phyloP scores from a whole-genome alignment of 1,284 basidiomycete species.

The Trichosporon asahii region DNA sequence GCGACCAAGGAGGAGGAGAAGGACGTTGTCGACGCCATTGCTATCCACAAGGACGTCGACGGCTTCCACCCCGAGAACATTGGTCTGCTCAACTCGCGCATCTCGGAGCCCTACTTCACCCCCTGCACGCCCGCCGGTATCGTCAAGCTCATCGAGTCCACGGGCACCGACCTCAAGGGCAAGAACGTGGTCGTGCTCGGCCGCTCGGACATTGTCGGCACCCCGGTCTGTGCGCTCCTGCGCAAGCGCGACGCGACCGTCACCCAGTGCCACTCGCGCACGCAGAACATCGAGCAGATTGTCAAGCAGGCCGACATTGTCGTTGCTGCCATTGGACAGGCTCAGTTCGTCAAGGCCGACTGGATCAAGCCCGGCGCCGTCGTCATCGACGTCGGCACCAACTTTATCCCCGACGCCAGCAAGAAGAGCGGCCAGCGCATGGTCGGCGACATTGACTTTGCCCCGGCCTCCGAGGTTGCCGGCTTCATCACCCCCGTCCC shows the following conservation, averaged over 20 bases:
- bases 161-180: constrained; percentile 70
- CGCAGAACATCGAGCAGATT: constrained; percentile 72
- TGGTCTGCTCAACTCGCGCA: constrained; percentile 87
- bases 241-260: constrained; percentile 90
- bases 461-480: constrained; percentile 70
- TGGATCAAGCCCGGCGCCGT: constrained; percentile 95
- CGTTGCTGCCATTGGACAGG: constrained; percentile 87
- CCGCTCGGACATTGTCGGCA: constrained; percentile 96
- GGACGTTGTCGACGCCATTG: constrained; percentile 87
- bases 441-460: constrained; percentile 92
- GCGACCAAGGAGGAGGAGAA: constrained; percentile 82
- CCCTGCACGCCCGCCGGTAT: constrained; percentile 96
- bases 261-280: constrained; percentile 93
- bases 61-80: constrained; percentile 99
- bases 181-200: constrained; percentile 89
- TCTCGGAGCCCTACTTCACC: constrained; percentile 82
- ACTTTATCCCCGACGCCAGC: constrained; percentile 83
- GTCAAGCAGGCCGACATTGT: constrained; percentile 87
- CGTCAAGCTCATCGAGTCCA: constrained; percentile 82
- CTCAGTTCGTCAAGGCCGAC: constrained; percentile 84
- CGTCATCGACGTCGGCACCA: constrained; percentile 96
- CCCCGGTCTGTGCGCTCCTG: constrained; percentile 86
- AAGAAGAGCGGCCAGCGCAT: constrained; percentile 96
- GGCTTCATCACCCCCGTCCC: constrained; percentile 95
- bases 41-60: constrained; percentile 93